Evolutionary conservation across 768 basidiomycete genomes (phyloP).

Genomic region (Suillus ampliporus): DNA sequence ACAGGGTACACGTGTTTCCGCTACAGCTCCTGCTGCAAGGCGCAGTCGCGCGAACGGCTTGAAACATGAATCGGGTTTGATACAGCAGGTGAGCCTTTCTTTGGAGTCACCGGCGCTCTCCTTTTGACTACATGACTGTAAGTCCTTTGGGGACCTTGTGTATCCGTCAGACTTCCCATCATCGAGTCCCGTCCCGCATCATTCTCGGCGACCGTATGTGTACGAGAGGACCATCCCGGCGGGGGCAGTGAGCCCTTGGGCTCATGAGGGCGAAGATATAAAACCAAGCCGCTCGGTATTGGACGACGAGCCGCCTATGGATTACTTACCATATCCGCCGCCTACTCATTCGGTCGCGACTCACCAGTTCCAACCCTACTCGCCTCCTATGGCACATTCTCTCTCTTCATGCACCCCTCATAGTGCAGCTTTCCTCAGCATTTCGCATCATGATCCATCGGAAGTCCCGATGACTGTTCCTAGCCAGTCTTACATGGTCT

Average conservation of each 20-base stretch:
- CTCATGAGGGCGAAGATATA: slow-evolving; percentile 5
- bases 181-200: slow-evolving; percentile 15
- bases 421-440: slow-evolving; percentile 16
- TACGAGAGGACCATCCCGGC: too few relatives aligned
- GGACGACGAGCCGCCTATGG: slow-evolving; percentile 34
- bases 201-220: background rate
- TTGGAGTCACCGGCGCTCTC: slow-evolving; percentile 8
- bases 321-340: slow-evolving; percentile 36
- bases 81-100: slow-evolving; percentile 23
- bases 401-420: slow-evolving; percentile 21
- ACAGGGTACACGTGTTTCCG: slow-evolving; percentile 2
- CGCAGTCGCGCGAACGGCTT: background rate
- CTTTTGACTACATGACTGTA: slow-evolving; percentile 1
- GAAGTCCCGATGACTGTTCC: slow-evolving; percentile 21
- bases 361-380: slow-evolving; percentile 23
- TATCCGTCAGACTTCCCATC: slow-evolving; percentile 18
- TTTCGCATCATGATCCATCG: slow-evolving; percentile 27
- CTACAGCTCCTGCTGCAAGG: background rate
- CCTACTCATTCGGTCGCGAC: slow-evolving; percentile 28
- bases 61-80: slow-evolving; percentile 17
- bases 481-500: slow-evolving; percentile 26
- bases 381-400: slow-evolving; percentile 6
- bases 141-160: too few relatives aligned
- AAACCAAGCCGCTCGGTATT: slow-evolving; percentile 17
- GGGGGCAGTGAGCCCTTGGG: background rate